phyloP scores from a whole-genome alignment of 768 basidiomycete genomes.

The Pleurotus cornucopiae region DNA sequence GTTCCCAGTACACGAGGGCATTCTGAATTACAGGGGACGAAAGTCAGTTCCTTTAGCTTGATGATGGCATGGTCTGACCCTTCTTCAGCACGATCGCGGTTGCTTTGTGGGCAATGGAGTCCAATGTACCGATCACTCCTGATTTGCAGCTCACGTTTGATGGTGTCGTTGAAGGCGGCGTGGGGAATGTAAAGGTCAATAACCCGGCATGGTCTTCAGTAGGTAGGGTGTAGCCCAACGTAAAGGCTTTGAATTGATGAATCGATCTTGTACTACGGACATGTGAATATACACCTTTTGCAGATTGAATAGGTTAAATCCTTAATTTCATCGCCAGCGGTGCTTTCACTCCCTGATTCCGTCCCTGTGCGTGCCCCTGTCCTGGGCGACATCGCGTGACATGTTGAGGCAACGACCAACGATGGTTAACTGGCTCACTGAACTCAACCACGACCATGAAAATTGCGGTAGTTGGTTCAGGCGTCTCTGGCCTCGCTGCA shows the following conservation, averaged over 20 bases:
- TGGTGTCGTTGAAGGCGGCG: constrained; percentile 59
- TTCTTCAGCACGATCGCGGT: constrained; percentile 49
- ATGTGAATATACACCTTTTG: too few relatives aligned
- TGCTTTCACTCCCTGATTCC: too few relatives aligned
- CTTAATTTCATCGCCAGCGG: too few relatives aligned
- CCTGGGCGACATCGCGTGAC: too few relatives aligned
- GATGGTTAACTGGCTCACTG: background rate
- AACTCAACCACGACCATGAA: constrained; percentile 32
- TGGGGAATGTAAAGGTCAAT: constrained; percentile 47
- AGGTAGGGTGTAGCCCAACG: constrained; percentile 16
- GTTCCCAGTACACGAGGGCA: constrained; percentile 83
- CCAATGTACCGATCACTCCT: constrained; percentile 40
- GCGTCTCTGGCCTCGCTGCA: constrained; percentile 74
- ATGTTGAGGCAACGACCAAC: too few relatives aligned
- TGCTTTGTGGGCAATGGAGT: constrained; percentile 66
- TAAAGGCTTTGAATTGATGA: too few relatives aligned
- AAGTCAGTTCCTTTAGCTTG: constrained; percentile 43
- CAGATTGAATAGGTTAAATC: too few relatives aligned
- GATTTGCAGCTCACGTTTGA: constrained; percentile 52
- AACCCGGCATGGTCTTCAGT: constrained; percentile 55
- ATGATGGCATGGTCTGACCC: background rate
- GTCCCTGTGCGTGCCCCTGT: too few relatives aligned
- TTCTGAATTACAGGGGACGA: constrained; percentile 64
- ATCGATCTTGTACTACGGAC: too few relatives aligned
- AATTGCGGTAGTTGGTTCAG: constrained; percentile 73